Percentiles rank a stretch among this genome's conserved stretches.
phyloP scores from a whole-genome alignment of 495 filamentous ascomycete genomes.

The Podospora didyma region DNA sequence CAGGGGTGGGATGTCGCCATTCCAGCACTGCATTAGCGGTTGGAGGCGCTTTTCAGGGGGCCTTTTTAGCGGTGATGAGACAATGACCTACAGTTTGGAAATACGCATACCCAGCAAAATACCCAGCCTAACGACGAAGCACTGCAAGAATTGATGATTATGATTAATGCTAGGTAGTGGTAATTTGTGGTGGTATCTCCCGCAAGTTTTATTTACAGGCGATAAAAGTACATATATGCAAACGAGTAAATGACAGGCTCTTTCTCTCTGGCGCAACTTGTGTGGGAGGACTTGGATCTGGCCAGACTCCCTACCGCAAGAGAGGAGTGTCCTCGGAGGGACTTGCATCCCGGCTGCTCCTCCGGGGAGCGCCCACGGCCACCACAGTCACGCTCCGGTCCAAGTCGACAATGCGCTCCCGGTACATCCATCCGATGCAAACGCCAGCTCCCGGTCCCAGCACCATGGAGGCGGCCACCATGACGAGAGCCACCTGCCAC shows the following conservation, averaged over 20 bases:
- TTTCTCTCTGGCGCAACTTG: too few species aligned
- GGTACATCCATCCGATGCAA: conserved; percentile 33
- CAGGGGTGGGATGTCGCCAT: conserved; percentile 18
- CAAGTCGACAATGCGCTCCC: conserved; percentile 29
- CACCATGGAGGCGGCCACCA: conserved; percentile 24
- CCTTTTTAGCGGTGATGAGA: background rate
- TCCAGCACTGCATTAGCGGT: conserved; percentile 2
- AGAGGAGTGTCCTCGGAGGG: conserved; percentile 25
- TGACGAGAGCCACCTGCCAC: conserved; percentile 22
- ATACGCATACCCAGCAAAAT: background rate
- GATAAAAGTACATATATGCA: background rate
- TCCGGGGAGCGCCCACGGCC: conserved; percentile 22
- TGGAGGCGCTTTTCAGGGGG: background rate
- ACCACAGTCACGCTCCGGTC: conserved; percentile 29
- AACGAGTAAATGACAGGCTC: background rate
- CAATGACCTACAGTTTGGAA: background rate
- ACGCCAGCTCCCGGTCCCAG: conserved; percentile 37
- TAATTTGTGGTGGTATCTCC: background rate
- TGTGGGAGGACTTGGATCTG: too few species aligned
- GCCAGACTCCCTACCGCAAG: conserved; percentile 15
- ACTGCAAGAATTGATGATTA: background rate
- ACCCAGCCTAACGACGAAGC: too few species aligned
- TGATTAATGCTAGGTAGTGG: background rate
- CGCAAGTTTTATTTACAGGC: background rate
- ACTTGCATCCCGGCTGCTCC: conserved; percentile 5